Evolutionary conservation across 163 green algal genomes (phyloP).

Genomic region (Picocystis sp.): DNA sequence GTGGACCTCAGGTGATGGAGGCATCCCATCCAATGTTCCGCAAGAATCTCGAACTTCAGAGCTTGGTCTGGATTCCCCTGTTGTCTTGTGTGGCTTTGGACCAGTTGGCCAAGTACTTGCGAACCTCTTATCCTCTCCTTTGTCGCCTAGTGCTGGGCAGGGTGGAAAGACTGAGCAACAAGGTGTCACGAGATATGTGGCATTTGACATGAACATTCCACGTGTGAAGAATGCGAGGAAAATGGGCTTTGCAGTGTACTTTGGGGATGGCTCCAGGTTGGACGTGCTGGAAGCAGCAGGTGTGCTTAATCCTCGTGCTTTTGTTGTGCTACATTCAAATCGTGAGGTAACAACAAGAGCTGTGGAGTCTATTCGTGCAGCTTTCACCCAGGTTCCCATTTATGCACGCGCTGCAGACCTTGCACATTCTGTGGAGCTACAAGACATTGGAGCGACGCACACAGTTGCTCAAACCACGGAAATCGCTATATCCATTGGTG

Average conservation of each 20-base stretch:
- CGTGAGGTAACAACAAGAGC: slow-evolving; percentile 11
- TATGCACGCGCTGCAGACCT: slow-evolving; percentile 19
- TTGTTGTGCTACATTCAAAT: slow-evolving; percentile 22
- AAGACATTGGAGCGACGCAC: slow-evolving; percentile 15
- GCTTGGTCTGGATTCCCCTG: slow-evolving; percentile 5
- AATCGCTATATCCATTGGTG: slow-evolving; percentile 1
- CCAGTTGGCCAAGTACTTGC: slow-evolving; percentile 21
- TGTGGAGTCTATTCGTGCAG: slow-evolving; percentile 13
- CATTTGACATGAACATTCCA: slow-evolving; percentile 19
- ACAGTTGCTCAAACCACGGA: slow-evolving; percentile 19
- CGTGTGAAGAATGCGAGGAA: slow-evolving; percentile 14
- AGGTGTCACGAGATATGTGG: slow-evolving; percentile 11
- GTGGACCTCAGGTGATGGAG: neutral
- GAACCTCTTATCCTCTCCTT: slow-evolving; percentile 22
- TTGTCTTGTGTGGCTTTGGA: slow-evolving; percentile 26
- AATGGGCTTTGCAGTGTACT: slow-evolving; percentile 20
- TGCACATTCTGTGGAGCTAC: slow-evolving; percentile 19
- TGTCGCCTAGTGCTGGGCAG: neutral
- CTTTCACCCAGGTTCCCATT: slow-evolving; percentile 18
- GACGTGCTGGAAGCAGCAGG: slow-evolving; percentile 17
- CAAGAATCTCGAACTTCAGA: neutral
- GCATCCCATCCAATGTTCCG: neutral
- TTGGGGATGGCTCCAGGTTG: slow-evolving; percentile 18
- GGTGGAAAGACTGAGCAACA: neutral
- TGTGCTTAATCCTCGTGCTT: slow-evolving; percentile 13